Evolutionary conservation across 768 basidiomycete species (phyloP).

Genomic region (Lentinula detonsa): DNA sequence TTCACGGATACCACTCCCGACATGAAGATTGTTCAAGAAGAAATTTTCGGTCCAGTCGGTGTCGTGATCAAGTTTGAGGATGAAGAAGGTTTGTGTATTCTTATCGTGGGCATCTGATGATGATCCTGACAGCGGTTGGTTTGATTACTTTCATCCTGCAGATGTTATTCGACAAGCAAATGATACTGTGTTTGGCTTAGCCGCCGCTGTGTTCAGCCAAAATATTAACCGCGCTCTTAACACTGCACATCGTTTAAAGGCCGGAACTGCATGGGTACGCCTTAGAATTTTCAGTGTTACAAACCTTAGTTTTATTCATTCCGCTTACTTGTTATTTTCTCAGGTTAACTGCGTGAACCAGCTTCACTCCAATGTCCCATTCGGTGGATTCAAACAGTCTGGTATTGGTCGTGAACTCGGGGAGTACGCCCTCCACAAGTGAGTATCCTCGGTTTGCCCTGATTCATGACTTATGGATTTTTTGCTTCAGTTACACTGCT

Average conservation of each 20-base stretch:
- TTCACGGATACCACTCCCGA: conserved; percentile 60
- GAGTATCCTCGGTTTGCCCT: conserved; percentile 14
- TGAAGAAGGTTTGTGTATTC: conserved; percentile 30
- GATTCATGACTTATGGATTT: not conserved
- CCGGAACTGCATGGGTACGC: conserved; percentile 57
- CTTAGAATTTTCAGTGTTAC: not conserved
- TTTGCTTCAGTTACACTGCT: conserved; percentile 38
- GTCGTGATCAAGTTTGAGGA: conserved; percentile 73
- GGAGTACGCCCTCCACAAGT: conserved; percentile 55
- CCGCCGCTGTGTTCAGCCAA: conserved; percentile 68
- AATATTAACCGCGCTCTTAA: conserved; percentile 61
- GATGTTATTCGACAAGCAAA: not conserved
- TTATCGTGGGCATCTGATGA: too few species aligned
- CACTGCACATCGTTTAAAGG: conserved; percentile 59
- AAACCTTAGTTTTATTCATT: not conserved
- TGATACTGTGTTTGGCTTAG: conserved; percentile 73
- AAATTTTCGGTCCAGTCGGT: conserved; percentile 80
- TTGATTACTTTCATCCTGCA: not conserved
- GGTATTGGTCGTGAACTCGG: conserved; percentile 68
- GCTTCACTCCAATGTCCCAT: conserved; percentile 48
- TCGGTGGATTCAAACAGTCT: conserved; percentile 71
- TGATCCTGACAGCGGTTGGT: too few species aligned
- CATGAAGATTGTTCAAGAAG: conserved; percentile 71
- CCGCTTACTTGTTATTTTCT: not conserved
- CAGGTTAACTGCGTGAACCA: conserved; percentile 39